These are phyloP conservation scores for Ammopiptanthus mongolicus DNA, from an alignment of 306 rosid genomes.

Conservation along the genomic window DNA sequence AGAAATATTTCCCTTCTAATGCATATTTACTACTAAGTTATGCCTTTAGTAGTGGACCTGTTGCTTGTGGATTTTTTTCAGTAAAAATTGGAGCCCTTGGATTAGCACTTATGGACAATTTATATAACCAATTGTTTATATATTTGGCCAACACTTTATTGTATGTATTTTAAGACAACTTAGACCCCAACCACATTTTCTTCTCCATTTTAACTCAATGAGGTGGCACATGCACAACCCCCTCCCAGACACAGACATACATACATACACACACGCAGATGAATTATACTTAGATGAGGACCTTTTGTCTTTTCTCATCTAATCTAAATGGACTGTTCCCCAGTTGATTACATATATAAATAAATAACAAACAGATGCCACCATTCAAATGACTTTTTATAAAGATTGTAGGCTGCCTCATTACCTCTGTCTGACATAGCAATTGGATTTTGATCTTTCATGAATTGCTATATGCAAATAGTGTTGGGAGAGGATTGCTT, in stretches of 20 bases:
- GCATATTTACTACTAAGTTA: neutral
- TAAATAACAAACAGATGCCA: neutral
- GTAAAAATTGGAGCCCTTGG: too few relatives aligned
- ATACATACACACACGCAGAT: neutral
- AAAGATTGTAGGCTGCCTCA: neutral
- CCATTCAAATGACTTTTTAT: neutral
- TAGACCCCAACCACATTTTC: too few relatives aligned
- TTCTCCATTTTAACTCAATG: too few relatives aligned
- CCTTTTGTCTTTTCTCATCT: neutral
- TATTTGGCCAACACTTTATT: too few relatives aligned
- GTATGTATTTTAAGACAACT: too few relatives aligned
- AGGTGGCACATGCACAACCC: neutral
- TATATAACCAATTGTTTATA: too few relatives aligned
- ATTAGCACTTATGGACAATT: too few relatives aligned
- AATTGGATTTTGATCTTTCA: neutral
- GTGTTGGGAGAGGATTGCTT: neutral
- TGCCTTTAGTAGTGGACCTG: too few relatives aligned
- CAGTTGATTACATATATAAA: too few relatives aligned
- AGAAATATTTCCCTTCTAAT: too few relatives aligned
- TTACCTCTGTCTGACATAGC: neutral
- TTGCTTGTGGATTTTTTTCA: too few relatives aligned
- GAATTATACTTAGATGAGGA: neutral
- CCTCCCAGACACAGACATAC: too few relatives aligned
- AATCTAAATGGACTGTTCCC: neutral
- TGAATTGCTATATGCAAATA: neutral